A percentile compares a stretch with the other conserved stretches of the same genome.
phyloP scores from a whole-genome alignment of 2,329 filamentous ascomycete genomes.

The Neophaeococcomyces mojaviensis region DNA sequence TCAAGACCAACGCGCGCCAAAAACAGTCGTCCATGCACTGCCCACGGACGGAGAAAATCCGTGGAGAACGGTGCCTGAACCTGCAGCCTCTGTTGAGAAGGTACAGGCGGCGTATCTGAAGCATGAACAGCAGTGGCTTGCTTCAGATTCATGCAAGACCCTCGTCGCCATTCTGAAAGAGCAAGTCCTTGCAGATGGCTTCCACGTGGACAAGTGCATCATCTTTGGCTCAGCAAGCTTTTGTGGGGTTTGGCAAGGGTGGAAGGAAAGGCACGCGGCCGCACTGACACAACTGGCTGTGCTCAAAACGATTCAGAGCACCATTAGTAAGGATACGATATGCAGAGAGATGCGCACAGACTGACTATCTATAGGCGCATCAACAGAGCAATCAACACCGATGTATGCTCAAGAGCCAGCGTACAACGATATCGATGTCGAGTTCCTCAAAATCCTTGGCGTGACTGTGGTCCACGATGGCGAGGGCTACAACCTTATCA shows the following conservation, averaged over 20 bases:
- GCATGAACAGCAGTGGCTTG: neutral
- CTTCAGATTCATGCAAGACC: constrained; percentile 3
- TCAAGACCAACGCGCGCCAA: neutral
- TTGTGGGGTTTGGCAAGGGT: constrained; percentile 7
- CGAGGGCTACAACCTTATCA: constrained; percentile 5
- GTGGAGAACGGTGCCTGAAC: constrained; percentile 1
- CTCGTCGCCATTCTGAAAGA: neutral
- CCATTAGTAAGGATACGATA: neutral
- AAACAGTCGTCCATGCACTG: neutral
- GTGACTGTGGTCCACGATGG: neutral
- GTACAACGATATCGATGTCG: constrained; percentile 9
- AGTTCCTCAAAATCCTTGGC: neutral
- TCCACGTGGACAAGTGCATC: constrained; percentile 6
- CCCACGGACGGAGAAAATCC: neutral
- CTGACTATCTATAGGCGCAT: neutral
- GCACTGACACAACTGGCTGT: constrained; percentile 4
- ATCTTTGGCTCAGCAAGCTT: constrained; percentile 8
- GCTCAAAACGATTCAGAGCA: constrained; percentile 4
- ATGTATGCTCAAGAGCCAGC: constrained; percentile 6
- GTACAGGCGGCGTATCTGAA: neutral
- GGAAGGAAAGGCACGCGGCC: constrained; percentile 1
- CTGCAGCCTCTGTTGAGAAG: neutral
- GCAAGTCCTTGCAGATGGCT: neutral
- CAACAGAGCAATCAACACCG: neutral
- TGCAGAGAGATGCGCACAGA: neutral